Percentiles rank a stretch among this genome's conserved stretches.
These are phyloP conservation scores for Plasmodium coatneyi DNA, from an alignment of 169 alveolate genomes.

Conservation along the genomic window DNA sequence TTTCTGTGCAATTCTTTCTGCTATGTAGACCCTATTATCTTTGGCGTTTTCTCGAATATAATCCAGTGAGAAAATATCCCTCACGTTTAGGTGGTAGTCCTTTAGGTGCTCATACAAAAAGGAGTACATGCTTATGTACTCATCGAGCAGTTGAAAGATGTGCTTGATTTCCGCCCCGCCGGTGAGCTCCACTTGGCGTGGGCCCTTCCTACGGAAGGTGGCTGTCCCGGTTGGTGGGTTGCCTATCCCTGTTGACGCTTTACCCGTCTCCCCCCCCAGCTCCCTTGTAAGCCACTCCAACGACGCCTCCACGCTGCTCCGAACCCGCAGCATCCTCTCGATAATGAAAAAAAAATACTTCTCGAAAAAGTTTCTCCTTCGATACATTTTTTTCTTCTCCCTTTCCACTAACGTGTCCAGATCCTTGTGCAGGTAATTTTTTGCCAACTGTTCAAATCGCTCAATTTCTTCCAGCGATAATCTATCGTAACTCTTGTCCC, in stretches of 20 bases:
- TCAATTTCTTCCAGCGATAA: neutral
- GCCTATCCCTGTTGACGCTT: neutral
- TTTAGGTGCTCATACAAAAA: neutral
- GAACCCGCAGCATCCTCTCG: conserved; percentile 1
- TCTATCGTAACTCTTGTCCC: conserved; percentile 15
- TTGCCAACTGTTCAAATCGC: neutral
- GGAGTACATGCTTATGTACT: conserved; percentile 19
- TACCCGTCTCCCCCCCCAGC: neutral
- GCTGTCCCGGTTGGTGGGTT: neutral
- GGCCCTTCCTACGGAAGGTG: neutral
- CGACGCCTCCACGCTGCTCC: neutral
- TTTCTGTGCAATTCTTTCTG: neutral
- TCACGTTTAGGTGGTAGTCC: neutral
- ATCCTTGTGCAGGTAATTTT: neutral
- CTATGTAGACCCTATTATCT: conserved; percentile 5
- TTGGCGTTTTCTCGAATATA: conserved; percentile 11
- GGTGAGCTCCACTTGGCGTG: neutral
- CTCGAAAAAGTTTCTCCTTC: conserved; percentile 12
- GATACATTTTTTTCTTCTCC: neutral
- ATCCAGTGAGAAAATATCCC: conserved; percentile 22
- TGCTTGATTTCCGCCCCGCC: neutral
- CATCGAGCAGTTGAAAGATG: conserved; percentile 2
- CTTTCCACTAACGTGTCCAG: neutral
- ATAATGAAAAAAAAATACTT: conserved; percentile 12
- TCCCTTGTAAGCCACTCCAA: neutral